Evolutionary conservation across 2,329 filamentous ascomycete genomes (phyloP), one percentile per base, ranked within the genome.

Genomic region (Epicoccum sorghinum): DNA sequence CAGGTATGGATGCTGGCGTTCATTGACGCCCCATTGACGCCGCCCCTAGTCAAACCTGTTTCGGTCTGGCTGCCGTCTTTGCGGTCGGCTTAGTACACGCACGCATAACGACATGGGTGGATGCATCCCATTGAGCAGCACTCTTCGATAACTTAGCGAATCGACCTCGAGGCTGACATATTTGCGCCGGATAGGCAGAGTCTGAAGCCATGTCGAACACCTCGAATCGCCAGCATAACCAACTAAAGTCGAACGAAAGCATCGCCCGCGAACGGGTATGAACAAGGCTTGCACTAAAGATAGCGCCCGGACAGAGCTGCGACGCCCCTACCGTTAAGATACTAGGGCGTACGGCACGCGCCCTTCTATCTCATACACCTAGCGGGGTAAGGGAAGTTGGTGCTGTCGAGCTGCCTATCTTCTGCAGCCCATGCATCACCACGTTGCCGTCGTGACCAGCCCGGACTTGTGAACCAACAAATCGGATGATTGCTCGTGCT

Each of bases 341-440:
- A 22, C 45, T 47, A 37, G 52, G 45, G 51, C 46, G 41, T 39
- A 54, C 52, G 52, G 44, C 47, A 54, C 50, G 57, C 58, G 54
- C 53, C 46, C 46, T 44, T 44, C 52, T 18, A 57, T 43, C 47
- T 33, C 44, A 51, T 55, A 55, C 39, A 38, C 25, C 46, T 59
- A 38, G 70, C 69, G 69, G 70, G 70, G 69, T 71, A 70, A 53
- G 45, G 45, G 59, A 52, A 52, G 44, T 42, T 50, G 44, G 52
- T 53, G 58, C 60, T 46, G 59, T 60, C 59, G 62, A 55, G 47
- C 61, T 44, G 61, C 55, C 48, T 60, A 59, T 60, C 36, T 55
- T 54, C 64, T 70, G 68, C 67, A 69, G 64, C 62, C 48, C 53
- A 47, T 55, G 66, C 61, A 69, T 56, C 59, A 67, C 65, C 33